Percentiles rank a stretch among this genome's conserved stretches.
These are phyloP conservation scores for Nematocida sp. DNA, from an alignment of 371 early-diverging fungal genomes.

Conservation along the genomic window DNA sequence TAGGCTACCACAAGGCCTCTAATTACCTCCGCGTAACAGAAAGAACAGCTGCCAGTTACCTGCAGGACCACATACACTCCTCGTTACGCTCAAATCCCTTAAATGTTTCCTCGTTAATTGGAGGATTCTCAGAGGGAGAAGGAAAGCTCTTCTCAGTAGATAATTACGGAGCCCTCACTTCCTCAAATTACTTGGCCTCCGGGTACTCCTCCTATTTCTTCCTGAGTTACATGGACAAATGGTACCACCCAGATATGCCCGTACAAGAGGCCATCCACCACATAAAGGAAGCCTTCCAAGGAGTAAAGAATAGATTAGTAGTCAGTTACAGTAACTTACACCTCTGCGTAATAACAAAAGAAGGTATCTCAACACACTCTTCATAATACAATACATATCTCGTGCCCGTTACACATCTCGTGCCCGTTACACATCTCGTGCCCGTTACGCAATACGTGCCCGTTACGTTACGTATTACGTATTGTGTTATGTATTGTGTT, in stretches of 20 bases:
- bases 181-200: slow-evolving; percentile 44
- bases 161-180: slow-evolving; percentile 57
- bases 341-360: slow-evolving; percentile 46
- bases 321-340: slow-evolving; percentile 42
- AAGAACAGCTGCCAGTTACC: slow-evolving; percentile 40
- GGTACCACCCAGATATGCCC: slow-evolving; percentile 44
- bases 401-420: background rate
- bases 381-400: background rate
- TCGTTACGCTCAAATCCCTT: slow-evolving; percentile 42
- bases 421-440: background rate
- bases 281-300: slow-evolving; percentile 54
- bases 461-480: too few relatives aligned
- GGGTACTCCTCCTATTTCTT: slow-evolving; percentile 58
- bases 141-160: slow-evolving; percentile 52
- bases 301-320: slow-evolving; percentile 57
- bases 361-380: slow-evolving; percentile 4
- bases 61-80: slow-evolving; percentile 55
- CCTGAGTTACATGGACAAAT: slow-evolving; percentile 54
- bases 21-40: slow-evolving; percentile 47
- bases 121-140: slow-evolving; percentile 40
- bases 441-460: too few relatives aligned
- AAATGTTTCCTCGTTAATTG: slow-evolving; percentile 40
- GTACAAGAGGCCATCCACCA: slow-evolving; percentile 47
- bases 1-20: slow-evolving; percentile 50
- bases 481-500: too few relatives aligned